Evolutionary conservation across 2,329 filamentous ascomycete genomes (phyloP).

Genomic region (Verticillium dahliae): DNA sequence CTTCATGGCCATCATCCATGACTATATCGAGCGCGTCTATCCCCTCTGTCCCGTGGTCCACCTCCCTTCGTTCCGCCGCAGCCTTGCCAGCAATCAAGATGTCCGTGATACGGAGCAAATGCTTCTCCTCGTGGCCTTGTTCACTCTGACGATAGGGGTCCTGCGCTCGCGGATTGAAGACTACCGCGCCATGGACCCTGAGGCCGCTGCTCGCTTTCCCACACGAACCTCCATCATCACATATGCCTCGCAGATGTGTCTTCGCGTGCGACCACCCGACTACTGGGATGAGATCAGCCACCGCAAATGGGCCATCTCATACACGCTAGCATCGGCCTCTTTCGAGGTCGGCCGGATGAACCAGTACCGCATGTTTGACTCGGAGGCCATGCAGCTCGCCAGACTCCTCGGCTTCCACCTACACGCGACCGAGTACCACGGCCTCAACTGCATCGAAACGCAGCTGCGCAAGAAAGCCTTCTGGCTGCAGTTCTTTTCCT

Average conservation of each 20-base stretch:
- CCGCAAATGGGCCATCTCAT: constrained; percentile 26
- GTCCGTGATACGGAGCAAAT: constrained; percentile 17
- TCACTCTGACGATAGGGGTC: constrained; percentile 16
- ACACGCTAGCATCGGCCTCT: constrained; percentile 22
- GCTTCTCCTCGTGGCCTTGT: constrained; percentile 16
- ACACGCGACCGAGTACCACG: constrained; percentile 20
- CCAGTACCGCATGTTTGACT: constrained; percentile 26
- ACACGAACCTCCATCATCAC: constrained; percentile 18
- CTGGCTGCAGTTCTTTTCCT: constrained; percentile 26
- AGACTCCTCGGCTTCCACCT: constrained; percentile 23
- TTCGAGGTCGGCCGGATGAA: constrained; percentile 28
- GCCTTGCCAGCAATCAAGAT: constrained; percentile 15
- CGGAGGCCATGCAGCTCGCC: constrained; percentile 25
- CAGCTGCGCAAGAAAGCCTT: constrained; percentile 29
- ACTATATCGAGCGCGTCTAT: constrained; percentile 19
- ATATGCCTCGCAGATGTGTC: constrained; percentile 16
- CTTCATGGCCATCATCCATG: constrained; percentile 14
- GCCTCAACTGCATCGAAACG: constrained; percentile 22
- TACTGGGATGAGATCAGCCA: constrained; percentile 22
- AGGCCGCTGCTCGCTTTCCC: constrained; percentile 14
- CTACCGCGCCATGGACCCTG: constrained; percentile 15
- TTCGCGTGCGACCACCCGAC: constrained; percentile 11
- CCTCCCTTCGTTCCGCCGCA: constrained; percentile 15
- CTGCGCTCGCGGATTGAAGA: constrained; percentile 17
- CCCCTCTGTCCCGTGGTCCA: constrained; percentile 18